Percentiles rank a stretch among this genome's conserved stretches.
Conservation (phyloP, 495 filamentous ascomycete genomes). For the Penicillium salamii region DNA sequence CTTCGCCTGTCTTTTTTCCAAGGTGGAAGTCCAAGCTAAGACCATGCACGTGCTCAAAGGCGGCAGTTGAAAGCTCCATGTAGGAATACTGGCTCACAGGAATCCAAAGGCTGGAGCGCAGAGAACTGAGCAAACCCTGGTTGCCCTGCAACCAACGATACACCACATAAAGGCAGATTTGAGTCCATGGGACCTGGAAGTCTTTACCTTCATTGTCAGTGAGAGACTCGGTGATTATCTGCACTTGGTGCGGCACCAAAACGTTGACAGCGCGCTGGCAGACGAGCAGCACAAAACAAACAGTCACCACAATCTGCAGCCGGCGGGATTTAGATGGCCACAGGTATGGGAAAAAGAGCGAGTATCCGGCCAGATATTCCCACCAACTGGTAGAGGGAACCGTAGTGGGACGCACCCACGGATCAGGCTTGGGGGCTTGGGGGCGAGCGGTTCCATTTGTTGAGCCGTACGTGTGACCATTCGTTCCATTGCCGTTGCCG, state of each 20-base stretch:
- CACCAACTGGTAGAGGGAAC: conserved; percentile 73
- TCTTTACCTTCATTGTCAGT: conserved; percentile 46
- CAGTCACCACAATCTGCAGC: conserved; percentile 68
- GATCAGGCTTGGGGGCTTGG: conserved; percentile 41
- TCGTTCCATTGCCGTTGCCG: conserved; percentile 36
- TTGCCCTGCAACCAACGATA: conserved; percentile 84
- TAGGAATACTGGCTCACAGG: conserved; percentile 96
- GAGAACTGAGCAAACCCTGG: conserved; percentile 79
- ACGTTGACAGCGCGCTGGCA: conserved; percentile 74
- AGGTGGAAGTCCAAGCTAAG: conserved; percentile 96
- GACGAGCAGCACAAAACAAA: conserved; percentile 73
- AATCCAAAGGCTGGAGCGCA: conserved; percentile 85
- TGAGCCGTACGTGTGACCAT: conserved; percentile 50
- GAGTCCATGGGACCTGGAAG: conserved; percentile 58
- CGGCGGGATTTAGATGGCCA: conserved; percentile 73
- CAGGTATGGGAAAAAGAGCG: conserved; percentile 88
- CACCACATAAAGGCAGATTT: conserved; percentile 74
- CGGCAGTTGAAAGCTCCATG: conserved; percentile 85
- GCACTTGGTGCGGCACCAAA: conserved; percentile 73
- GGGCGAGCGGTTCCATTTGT: conserved; percentile 37
- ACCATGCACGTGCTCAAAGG: conserved; percentile 95
- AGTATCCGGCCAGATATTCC: conserved; percentile 87
- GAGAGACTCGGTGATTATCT: conserved; percentile 67
- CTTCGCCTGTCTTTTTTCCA: conserved; percentile 94
- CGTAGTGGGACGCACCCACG: conserved; percentile 65